phyloP scores from a whole-genome alignment of 2,329 filamentous ascomycete species.

The Arthrobotrys musiformis region DNA sequence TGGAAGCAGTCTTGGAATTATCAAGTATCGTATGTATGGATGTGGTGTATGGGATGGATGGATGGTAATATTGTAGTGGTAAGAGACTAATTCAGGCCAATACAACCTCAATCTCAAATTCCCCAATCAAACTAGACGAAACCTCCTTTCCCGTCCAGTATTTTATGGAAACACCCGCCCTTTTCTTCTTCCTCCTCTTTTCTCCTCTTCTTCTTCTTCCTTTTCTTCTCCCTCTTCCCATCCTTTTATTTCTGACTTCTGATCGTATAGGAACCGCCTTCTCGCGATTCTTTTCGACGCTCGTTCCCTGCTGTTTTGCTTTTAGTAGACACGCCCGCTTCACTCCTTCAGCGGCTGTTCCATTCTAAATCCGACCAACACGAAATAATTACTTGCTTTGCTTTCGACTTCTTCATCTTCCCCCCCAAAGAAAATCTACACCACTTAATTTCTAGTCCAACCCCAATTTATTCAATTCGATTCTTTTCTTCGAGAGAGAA shows the following conservation, averaged over 20 bases:
- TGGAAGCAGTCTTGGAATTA: too few species aligned
- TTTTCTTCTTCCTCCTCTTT: neutral
- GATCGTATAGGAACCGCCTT: constrained; percentile 44
- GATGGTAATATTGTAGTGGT: too few species aligned
- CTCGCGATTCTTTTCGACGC: constrained; percentile 51
- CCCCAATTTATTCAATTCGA: too few species aligned
- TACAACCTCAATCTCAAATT: neutral
- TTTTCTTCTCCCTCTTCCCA: neutral
- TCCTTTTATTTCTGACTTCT: constrained; percentile 14
- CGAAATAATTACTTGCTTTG: constrained; percentile 28
- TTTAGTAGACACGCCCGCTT: constrained; percentile 52
- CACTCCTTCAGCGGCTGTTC: constrained; percentile 56
- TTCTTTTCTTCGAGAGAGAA: constrained; percentile 40
- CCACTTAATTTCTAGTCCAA: constrained; percentile 46
- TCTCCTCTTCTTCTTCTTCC: neutral
- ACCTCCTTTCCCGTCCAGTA: neutral
- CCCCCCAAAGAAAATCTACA: neutral
- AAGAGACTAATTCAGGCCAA: neutral
- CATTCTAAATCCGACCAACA: constrained; percentile 50
- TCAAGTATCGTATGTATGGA: too few species aligned
- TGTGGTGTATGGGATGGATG: too few species aligned
- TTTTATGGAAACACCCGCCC: constrained; percentile 24
- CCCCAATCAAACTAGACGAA: neutral
- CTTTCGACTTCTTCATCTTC: neutral
- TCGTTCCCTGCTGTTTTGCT: constrained; percentile 55